These are phyloP conservation scores for Rhynchospora tenuis DNA, from an alignment of 176 grass and related monocot species.

Conservation along the genomic window DNA sequence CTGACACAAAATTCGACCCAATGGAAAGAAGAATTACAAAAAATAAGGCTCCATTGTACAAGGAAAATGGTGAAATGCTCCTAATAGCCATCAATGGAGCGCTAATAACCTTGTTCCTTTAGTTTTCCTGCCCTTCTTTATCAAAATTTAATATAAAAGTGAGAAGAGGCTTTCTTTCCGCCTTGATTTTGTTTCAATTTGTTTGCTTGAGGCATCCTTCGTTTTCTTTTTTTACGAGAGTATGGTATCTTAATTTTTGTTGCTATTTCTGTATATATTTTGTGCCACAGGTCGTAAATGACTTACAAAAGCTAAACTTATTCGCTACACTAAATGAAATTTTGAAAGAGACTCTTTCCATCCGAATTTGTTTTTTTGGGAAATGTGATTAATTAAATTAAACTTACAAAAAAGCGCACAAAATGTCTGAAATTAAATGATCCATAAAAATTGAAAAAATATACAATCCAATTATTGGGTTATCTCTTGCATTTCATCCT, in stretches of 20 bases:
- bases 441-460: too few species aligned
- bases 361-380: too few species aligned
- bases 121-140: not conserved
- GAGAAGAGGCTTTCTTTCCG: not conserved
- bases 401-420: too few species aligned
- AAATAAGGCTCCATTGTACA: slow-evolving; percentile 10
- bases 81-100: slow-evolving; percentile 30
- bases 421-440: too few species aligned
- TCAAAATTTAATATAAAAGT: not conserved
- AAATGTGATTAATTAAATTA: too few species aligned
- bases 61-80: slow-evolving; percentile 16
- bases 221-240: not conserved
- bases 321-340: not conserved
- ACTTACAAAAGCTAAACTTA: not conserved
- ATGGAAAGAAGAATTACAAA: slow-evolving; percentile 23
- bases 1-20: slow-evolving; percentile 12
- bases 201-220: not conserved
- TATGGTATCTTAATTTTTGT: not conserved
- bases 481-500: too few species aligned
- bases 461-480: too few species aligned
- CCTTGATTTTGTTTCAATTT: not conserved
- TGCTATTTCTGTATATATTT: not conserved
- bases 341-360: not conserved
- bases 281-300: not conserved
- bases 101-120: not conserved